Conservation (phyloP, 306 rosid species). For the Cucumis cinereus region DNA sequence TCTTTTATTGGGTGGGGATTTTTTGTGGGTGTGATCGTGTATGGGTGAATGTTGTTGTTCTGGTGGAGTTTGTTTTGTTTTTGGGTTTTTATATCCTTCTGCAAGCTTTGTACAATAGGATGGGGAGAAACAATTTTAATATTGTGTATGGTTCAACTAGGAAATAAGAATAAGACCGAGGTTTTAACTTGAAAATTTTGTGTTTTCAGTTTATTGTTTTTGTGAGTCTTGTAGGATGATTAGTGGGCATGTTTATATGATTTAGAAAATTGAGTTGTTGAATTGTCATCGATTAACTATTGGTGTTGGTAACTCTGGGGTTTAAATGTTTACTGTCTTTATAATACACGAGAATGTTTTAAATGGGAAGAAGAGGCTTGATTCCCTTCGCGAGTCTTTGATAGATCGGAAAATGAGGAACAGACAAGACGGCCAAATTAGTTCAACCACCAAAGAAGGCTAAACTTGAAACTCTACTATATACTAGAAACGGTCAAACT, state of each 20-base stretch:
- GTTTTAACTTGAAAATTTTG: neutral
- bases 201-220: neutral
- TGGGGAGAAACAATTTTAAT: neutral
- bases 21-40: neutral
- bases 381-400: neutral
- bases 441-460: neutral
- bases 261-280: neutral
- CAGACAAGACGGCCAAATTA: neutral
- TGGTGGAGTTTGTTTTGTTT: neutral
- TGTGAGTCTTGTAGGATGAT: neutral
- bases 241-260: neutral
- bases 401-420: neutral
- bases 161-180: neutral
- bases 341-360: neutral
- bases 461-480: neutral
- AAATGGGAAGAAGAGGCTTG: neutral
- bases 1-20: neutral
- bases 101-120: neutral
- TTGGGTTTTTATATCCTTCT: neutral
- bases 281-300: neutral
- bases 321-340: neutral
- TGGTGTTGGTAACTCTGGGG: neutral
- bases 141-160: neutral
- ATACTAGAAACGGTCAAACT: neutral
- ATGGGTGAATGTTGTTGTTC: neutral